These are phyloP conservation scores for Euryodendron excelsum DNA, from an alignment of 148 eudicot genomes.

Conservation along the genomic window DNA sequence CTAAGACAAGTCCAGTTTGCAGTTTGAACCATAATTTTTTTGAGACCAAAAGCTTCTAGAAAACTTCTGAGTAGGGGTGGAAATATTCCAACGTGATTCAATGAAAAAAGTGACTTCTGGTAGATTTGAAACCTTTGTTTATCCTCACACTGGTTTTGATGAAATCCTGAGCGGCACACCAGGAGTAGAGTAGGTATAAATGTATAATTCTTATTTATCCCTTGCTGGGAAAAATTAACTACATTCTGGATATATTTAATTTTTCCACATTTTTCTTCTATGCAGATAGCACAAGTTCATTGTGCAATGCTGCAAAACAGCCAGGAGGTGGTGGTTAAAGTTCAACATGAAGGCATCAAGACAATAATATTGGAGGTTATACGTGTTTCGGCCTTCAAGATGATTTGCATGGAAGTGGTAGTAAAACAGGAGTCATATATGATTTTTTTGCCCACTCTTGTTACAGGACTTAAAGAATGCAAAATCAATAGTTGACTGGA, in stretches of 20 bases:
- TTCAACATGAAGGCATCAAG: slow-evolving; percentile 90
- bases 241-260: not conserved
- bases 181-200: not conserved
- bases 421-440: slow-evolving; percentile 16
- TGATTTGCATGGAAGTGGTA: slow-evolving; percentile 10
- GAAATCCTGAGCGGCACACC: not conserved
- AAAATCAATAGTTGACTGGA: slow-evolving; percentile 92
- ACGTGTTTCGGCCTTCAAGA: slow-evolving; percentile 4
- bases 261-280: slow-evolving; percentile 1
- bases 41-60: too few relatives aligned
- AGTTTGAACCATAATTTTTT: too few relatives aligned
- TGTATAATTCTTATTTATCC: not conserved
- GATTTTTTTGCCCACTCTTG: slow-evolving; percentile 15
- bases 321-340: slow-evolving; percentile 91
- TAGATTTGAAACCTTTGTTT: too few relatives aligned
- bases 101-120: too few relatives aligned
- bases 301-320: slow-evolving; percentile 85
- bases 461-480: slow-evolving; percentile 93
- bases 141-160: too few relatives aligned
- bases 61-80: too few relatives aligned
- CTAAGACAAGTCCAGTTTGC: not conserved
- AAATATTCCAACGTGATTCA: too few relatives aligned
- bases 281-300: slow-evolving; percentile 99
- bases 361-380: slow-evolving; percentile 81
- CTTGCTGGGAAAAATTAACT: not conserved